Conservation (phyloP, 257 asterid species). For the Linderniella brevidens region DNA sequence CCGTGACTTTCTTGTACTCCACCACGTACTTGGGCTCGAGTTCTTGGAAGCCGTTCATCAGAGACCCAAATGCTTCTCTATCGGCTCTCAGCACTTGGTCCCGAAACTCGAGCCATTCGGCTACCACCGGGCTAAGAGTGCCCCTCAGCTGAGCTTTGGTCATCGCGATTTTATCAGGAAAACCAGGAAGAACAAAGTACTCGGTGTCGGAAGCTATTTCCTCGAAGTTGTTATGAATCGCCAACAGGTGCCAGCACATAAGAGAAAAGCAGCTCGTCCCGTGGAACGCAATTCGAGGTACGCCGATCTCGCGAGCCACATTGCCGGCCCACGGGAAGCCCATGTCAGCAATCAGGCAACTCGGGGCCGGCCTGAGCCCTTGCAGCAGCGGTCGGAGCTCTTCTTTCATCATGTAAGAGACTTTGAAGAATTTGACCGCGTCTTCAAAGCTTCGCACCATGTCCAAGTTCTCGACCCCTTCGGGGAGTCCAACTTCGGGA, state of each 20-base stretch:
- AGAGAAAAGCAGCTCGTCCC: slow-evolving; percentile 42
- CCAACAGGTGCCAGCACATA: slow-evolving; percentile 10
- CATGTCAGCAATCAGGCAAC: slow-evolving; percentile 26
- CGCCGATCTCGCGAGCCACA: slow-evolving; percentile 11
- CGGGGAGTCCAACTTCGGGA: slow-evolving; percentile 21
- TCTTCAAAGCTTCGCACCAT: slow-evolving; percentile 10
- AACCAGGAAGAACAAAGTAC: slow-evolving; percentile 28
- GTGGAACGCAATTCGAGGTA: slow-evolving; percentile 30
- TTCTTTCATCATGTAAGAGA: slow-evolving; percentile 10
- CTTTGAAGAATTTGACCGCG: slow-evolving; percentile 12
- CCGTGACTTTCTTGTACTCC: slow-evolving; percentile 10
- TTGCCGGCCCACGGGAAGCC: slow-evolving; percentile 22
- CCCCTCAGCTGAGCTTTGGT: slow-evolving; percentile 30
- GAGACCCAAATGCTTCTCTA: slow-evolving; percentile 25
- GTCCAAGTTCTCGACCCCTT: slow-evolving; percentile 24
- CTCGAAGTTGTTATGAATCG: slow-evolving; percentile 9
- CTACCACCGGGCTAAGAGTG: not conserved
- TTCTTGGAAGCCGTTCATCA: slow-evolving; percentile 26
- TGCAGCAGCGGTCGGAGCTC: slow-evolving; percentile 12
- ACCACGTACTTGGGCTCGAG: slow-evolving; percentile 24
- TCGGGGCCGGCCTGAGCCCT: slow-evolving; percentile 13
- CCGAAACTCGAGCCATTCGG: slow-evolving; percentile 11
- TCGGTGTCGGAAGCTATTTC: slow-evolving; percentile 15
- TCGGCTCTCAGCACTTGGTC: slow-evolving; percentile 14
- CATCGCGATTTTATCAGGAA: slow-evolving; percentile 29